Evolutionary conservation across 2,329 filamentous ascomycete genomes (phyloP).

Genomic region (Beauveria varroae): DNA sequence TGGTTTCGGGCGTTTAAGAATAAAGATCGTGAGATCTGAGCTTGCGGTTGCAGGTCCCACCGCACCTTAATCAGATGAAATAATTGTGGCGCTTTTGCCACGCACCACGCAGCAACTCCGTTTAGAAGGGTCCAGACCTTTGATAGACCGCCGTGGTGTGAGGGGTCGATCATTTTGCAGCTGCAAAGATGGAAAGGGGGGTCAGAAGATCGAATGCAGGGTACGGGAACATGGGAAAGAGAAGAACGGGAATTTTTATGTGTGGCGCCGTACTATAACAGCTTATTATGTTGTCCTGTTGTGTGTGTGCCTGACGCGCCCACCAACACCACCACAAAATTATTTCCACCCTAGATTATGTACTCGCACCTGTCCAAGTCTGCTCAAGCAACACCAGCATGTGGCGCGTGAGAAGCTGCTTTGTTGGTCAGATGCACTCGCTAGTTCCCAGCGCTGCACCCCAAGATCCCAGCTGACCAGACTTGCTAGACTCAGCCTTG

Average conservation of each 20-base stretch:
- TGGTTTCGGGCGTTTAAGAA: not conserved
- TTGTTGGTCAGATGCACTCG: slow-evolving; percentile 10
- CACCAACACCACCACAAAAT: not conserved
- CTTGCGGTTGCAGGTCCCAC: slow-evolving; percentile 7
- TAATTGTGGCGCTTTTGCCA: slow-evolving; percentile 3
- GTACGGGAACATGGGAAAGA: not conserved
- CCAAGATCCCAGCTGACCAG: slow-evolving; percentile 5
- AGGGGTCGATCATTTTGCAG: not conserved
- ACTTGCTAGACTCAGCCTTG: slow-evolving; percentile 9
- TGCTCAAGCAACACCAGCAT: not conserved
- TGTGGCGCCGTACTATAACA: not conserved
- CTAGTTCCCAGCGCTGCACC: not conserved
- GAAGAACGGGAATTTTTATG: not conserved
- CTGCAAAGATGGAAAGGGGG: not conserved
- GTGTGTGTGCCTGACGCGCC: not conserved
- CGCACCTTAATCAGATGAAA: not conserved
- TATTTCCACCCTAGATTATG: not conserved
- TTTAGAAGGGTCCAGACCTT: slow-evolving; percentile 8
- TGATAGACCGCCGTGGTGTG: not conserved
- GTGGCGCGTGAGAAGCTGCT: slow-evolving; percentile 8
- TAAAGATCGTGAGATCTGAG: slow-evolving; percentile 10
- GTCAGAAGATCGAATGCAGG: not conserved
- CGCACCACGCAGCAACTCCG: slow-evolving; percentile 6
- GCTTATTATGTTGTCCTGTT: too few relatives aligned
- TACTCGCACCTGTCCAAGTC: not conserved